Evolutionary conservation across 148 eudicot genomes (phyloP), one percentile per base, ranked within the genome.

Genomic region (Nyssa sinensis): DNA sequence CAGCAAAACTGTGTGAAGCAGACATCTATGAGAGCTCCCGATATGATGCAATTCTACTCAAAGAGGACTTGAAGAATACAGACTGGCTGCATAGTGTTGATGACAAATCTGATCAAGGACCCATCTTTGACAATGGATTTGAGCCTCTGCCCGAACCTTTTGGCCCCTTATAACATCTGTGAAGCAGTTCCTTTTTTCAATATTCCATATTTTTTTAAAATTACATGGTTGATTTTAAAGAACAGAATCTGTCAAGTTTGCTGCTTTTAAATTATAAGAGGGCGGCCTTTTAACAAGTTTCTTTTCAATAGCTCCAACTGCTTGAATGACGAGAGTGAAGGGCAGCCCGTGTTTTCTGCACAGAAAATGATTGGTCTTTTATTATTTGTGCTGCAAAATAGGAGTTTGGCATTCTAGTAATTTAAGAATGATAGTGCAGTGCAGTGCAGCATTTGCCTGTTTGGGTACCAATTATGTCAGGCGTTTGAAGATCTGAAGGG

Each of bases 1-100:
- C 88, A 39, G 88, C 90, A 23, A 90, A 84, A 79, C 64, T 92
- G 79, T 68, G 73, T 68, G 91, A 84, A 70, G 74, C 75, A 34
- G 97, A 92, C 79, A 86, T 90, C 16, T 95, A 87, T 55, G 98
- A 92, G 77, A 95, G 98, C 78, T 90, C 98, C 34, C 86, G 98
- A 16, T 95, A 95, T 39, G 98, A 95, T 74, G 83, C 97, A 67
- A 86, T 95, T 67, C 80, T 95, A 32, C 86, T 92, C 19, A 94
- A 90, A 82, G 97, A 92, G 81, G 97, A 95, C 77, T 76, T 88
- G 72, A 88, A 90, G 83, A 89, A 85, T 84, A 87, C 96, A 34
- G 90, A 86, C 64, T 94, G 98, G 98, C 84, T 94, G 75, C 94
- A 86, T 81, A 84, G 93, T 72, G 37, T 83, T 61, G 97, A 92